Base-by-base conservation (phyloP, 148 eudicot genomes). In the Vaccinium vitisidaea region DNA sequence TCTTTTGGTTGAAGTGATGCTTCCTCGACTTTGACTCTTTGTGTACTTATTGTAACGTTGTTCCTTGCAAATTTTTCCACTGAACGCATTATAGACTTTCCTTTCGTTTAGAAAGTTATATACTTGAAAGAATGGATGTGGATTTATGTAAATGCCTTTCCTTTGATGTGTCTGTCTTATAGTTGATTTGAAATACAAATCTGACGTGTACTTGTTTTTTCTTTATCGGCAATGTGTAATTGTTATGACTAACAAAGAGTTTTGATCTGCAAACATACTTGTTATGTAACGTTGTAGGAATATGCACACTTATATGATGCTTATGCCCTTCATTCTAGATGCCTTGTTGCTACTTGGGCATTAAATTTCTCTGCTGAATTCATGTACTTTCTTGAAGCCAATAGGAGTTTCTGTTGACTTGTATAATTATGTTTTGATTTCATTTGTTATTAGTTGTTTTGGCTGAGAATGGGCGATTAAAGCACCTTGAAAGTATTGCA, bases 391-490 rank as follows among this genome's bases (percentile, higher is more conserved):
- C 39, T 36, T 36, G 39, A 36, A 36, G 39, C 39, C 39, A 36
- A 36, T 36, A 36, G 39, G 39, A 36, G 39, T 36, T 36, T 36
- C 39, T 36, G 39, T 21, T 75, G 13, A 75, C 27, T 75, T 6
- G 9, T 75, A 8, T 78, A 49, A 78, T 23, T 52, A 53, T 78
- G 23, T 23, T 53, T 78, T 78, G 61, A 25, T 78, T 39, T 83
- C 30, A 19, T 79, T 84, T 53, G 54, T 12, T 69, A 19, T 56
- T 79, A 96, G 97, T 87, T 88, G 85, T 95, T 84, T 82, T 91
- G 91, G 98, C 98, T 82, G 93, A 90, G 87, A 87, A 91, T 82
- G 97, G 98, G 87, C 93, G 98, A 91, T 89, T 96, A 82, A 88
- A 85, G 86, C 86, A 92, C 82, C 16, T 93, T 30, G 94, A 92